Conservation (phyloP, 345 rosid genomes). For the Aurinia saxatilis region DNA sequence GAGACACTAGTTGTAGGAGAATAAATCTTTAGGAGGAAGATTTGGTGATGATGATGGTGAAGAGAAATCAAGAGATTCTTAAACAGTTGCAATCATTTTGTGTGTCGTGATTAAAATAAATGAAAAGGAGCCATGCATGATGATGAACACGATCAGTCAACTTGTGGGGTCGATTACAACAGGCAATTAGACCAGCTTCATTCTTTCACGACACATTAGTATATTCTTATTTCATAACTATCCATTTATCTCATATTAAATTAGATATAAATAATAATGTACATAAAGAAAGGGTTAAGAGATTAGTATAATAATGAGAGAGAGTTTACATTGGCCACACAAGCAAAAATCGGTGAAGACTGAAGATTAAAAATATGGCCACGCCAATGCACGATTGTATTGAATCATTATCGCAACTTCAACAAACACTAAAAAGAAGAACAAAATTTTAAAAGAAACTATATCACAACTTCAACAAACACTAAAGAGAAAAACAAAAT, state of each 20-base stretch:
- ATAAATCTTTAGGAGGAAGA: slow-evolving; percentile 10
- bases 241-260: not conserved
- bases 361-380: slow-evolving; percentile 16
- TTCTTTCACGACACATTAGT: slow-evolving; percentile 27
- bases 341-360: slow-evolving; percentile 19
- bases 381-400: slow-evolving; percentile 24
- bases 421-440: not conserved
- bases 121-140: slow-evolving; percentile 28
- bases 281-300: not conserved
- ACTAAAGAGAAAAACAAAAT: not conserved
- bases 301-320: slow-evolving; percentile 13
- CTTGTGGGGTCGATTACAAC: slow-evolving; percentile 30
- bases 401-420: slow-evolving; percentile 4
- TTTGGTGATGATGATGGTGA: slow-evolving; percentile 23
- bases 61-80: slow-evolving; percentile 28
- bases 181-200: slow-evolving; percentile 8
- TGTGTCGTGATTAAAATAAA: slow-evolving; percentile 20
- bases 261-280: not conserved
- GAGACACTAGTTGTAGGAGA: slow-evolving; percentile 17
- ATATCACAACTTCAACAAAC: slow-evolving; percentile 3
- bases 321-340: slow-evolving; percentile 26
- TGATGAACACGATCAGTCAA: slow-evolving; percentile 30
- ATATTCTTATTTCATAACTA: not conserved
- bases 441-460: not conserved
- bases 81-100: slow-evolving; percentile 23